phyloP scores from a whole-genome alignment of 2,329 filamentous ascomycete species.

The Aureobasidium sp. region DNA sequence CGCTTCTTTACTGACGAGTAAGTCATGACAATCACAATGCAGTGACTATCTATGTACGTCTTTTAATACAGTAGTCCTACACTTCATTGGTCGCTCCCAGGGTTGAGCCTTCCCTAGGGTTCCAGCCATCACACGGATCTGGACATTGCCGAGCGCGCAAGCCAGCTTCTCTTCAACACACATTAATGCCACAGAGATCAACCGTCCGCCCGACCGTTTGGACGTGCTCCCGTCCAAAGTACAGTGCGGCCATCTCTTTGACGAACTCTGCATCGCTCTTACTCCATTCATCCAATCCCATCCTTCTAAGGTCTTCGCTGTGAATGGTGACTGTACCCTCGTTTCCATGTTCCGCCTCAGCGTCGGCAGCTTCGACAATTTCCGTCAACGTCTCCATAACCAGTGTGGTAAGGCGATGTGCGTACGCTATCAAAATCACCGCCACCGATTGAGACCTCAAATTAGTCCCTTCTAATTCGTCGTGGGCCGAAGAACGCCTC shows the following conservation, averaged over 20 bases:
- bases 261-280: constrained; percentile 61
- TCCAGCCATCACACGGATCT: neutral
- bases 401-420: constrained; percentile 64
- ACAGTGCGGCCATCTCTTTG: constrained; percentile 51
- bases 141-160: neutral
- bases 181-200: constrained; percentile 63
- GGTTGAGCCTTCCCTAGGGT: neutral
- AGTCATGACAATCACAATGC: neutral
- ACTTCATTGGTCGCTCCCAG: neutral
- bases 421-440: constrained; percentile 70
- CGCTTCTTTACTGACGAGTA: neutral
- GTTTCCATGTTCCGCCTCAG: constrained; percentile 29
- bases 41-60: neutral
- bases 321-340: constrained; percentile 40
- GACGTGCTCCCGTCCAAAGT: constrained; percentile 53
- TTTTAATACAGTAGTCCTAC: neutral
- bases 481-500: constrained; percentile 21
- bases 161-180: constrained; percentile 43
- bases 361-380: constrained; percentile 40
- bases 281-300: constrained; percentile 76
- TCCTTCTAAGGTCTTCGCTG: constrained; percentile 56
- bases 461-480: constrained; percentile 37
- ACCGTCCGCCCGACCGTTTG: constrained; percentile 60
- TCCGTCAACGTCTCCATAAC: constrained; percentile 56
- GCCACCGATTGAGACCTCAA: constrained; percentile 47